Percentiles rank a stretch among this genome's conserved stretches.
Evolutionary conservation across 495 filamentous ascomycete species (phyloP).

Genomic region (Aspergillus avenaceus): DNA sequence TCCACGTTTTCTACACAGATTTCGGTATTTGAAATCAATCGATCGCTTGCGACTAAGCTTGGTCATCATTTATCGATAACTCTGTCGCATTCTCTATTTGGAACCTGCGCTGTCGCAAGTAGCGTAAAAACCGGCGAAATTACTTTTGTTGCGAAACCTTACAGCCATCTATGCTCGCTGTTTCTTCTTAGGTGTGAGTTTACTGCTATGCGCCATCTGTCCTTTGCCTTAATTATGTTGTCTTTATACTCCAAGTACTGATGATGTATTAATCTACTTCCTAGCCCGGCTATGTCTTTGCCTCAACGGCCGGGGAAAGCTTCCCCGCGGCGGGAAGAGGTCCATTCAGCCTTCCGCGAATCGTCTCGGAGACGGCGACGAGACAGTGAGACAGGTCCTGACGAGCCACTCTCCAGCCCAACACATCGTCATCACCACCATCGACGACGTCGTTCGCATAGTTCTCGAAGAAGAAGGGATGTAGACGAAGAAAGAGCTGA

Average conservation of each 20-base stretch:
- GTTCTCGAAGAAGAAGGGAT: slow-evolving; percentile 27
- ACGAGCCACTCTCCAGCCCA: slow-evolving; percentile 35
- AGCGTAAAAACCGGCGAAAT: too few species aligned
- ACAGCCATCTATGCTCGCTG: neutral
- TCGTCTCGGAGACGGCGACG: slow-evolving; percentile 64
- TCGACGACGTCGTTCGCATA: slow-evolving; percentile 33
- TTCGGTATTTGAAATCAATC: neutral
- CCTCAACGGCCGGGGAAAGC: slow-evolving; percentile 59
- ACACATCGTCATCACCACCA: slow-evolving; percentile 32
- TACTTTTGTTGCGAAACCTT: neutral
- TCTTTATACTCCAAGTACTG: neutral
- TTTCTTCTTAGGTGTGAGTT: neutral
- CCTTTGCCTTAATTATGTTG: neutral
- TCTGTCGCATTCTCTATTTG: too few species aligned
- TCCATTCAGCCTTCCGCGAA: slow-evolving; percentile 56
- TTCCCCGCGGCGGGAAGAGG: slow-evolving; percentile 57
- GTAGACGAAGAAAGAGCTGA: slow-evolving; percentile 38
- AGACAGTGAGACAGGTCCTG: slow-evolving; percentile 61
- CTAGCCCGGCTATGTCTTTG: slow-evolving; percentile 53
- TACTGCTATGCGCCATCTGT: neutral
- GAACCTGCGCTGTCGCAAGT: too few species aligned
- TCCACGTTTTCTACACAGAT: too few species aligned
- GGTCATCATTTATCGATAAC: too few species aligned
- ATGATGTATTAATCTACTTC: neutral
- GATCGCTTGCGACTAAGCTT: neutral